phyloP scores from a whole-genome alignment of 1,284 basidiomycete genomes.

The Fistulinella cinereoalba region DNA sequence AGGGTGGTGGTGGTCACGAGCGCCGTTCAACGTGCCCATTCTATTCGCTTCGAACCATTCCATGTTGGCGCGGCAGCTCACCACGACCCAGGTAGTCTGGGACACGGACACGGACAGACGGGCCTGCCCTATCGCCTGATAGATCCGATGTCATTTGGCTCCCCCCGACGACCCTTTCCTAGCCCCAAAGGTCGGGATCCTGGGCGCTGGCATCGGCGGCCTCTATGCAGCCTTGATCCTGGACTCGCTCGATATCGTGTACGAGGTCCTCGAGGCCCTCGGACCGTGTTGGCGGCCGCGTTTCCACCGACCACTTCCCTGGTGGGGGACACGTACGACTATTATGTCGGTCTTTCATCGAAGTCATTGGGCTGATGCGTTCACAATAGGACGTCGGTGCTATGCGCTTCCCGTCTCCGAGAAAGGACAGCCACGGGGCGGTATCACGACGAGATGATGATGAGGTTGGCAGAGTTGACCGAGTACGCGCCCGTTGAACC shows the following conservation, averaged over 20 bases:
- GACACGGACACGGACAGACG: too few relatives aligned
- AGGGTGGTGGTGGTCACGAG: too few relatives aligned
- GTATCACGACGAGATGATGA: constrained; percentile 29
- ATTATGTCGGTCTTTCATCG: constrained; percentile 10
- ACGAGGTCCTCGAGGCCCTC: constrained; percentile 36
- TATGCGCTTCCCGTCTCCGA: constrained; percentile 35
- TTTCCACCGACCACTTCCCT: constrained; percentile 34
- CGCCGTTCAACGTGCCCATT: too few relatives aligned
- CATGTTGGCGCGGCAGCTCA: too few relatives aligned
- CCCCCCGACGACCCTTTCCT: too few relatives aligned
- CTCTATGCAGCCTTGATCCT: constrained; percentile 39
- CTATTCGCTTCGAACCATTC: too few relatives aligned
- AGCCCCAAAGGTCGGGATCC: constrained; percentile 18
- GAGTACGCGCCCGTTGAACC: constrained; percentile 16
- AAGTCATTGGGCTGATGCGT: background rate
- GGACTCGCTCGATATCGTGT: constrained; percentile 32
- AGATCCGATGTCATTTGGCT: too few relatives aligned
- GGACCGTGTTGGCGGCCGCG: constrained; percentile 32
- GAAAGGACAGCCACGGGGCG: constrained; percentile 11
- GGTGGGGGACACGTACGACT: constrained; percentile 12
- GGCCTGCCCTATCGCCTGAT: too few relatives aligned
- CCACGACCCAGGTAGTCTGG: too few relatives aligned
- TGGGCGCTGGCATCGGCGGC: constrained; percentile 34
- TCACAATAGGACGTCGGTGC: constrained; percentile 31
- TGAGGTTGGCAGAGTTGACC: constrained; percentile 27